Conservation (phyloP, 768 basidiomycete genomes). For the Cystofilobasidium capitatum region DNA sequence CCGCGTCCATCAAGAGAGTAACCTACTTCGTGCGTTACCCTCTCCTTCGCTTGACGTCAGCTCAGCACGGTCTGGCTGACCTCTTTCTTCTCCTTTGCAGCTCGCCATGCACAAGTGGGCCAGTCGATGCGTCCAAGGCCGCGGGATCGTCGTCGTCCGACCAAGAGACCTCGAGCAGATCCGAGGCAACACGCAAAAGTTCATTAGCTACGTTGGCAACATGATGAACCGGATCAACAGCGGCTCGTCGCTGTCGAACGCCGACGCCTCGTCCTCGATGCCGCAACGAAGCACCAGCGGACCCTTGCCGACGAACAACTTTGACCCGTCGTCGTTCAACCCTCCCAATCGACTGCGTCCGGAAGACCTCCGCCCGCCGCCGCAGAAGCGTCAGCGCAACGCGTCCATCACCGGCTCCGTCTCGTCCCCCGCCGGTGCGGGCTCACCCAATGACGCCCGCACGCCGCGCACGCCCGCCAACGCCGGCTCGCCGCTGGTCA, state of each 20-base stretch:
- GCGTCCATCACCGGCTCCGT: constrained; percentile 10
- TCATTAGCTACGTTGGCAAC: constrained; percentile 16
- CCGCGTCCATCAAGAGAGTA: neutral
- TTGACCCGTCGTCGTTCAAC: constrained; percentile 8
- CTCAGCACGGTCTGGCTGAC: neutral
- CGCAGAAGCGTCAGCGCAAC: constrained; percentile 21
- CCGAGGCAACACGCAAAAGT: constrained; percentile 11
- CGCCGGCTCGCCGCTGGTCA: constrained; percentile 13
- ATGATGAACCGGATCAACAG: constrained; percentile 12
- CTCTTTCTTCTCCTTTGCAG: neutral
- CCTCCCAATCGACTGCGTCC: constrained; percentile 10
- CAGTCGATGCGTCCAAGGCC: neutral
- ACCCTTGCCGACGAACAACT: neutral
- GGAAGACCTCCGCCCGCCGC: constrained; percentile 25
- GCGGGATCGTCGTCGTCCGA: constrained; percentile 5
- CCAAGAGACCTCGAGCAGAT: constrained; percentile 13
- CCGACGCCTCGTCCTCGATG: neutral
- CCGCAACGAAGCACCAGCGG: neutral
- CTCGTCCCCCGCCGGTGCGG: constrained; percentile 20
- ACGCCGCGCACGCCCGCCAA: constrained; percentile 16
- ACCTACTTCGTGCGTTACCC: constrained; percentile 17
- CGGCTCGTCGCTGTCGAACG: neutral
- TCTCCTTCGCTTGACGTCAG: neutral
- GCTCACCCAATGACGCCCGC: constrained; percentile 5
- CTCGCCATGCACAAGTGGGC: constrained; percentile 18